phyloP scores from a whole-genome alignment of 1,284 basidiomycete genomes.

The Apiotrichum sp. region DNA sequence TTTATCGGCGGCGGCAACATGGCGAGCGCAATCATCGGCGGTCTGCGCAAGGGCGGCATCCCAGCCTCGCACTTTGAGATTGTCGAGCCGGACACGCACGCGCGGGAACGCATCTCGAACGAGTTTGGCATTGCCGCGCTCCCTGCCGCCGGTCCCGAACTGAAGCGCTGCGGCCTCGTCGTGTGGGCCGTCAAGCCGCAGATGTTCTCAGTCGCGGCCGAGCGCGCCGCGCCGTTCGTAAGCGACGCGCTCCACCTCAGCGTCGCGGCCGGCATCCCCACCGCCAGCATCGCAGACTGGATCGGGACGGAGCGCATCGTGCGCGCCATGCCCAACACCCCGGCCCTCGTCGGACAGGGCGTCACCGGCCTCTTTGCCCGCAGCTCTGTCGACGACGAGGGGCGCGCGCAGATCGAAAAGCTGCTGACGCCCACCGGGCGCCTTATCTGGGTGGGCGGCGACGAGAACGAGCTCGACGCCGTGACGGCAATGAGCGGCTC shows the following conservation, averaged over 20 bases:
- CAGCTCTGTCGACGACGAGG: neutral
- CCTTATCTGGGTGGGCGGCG: neutral
- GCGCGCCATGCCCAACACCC: slow-evolving; percentile 1
- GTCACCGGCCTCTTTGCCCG: neutral
- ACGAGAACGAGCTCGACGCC: neutral
- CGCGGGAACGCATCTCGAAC: neutral
- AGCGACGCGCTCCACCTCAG: neutral
- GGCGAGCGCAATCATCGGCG: neutral
- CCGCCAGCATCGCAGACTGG: neutral
- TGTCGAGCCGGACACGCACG: neutral
- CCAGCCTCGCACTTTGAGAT: neutral
- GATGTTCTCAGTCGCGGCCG: neutral
- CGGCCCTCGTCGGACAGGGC: neutral
- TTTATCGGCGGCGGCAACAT: slow-evolving; percentile 1
- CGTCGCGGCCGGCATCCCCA: neutral
- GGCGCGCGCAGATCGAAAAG: neutral
- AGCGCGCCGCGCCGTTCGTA: too few relatives aligned
- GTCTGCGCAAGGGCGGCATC: neutral
- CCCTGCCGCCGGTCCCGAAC: neutral
- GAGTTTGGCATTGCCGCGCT: neutral
- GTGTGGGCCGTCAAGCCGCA: neutral
- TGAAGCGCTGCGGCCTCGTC: neutral
- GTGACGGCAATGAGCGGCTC: neutral
- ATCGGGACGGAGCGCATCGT: neutral
- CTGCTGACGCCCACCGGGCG: neutral